Conservation (phyloP, 2,329 filamentous ascomycete genomes). For the Neospermospora avenae region DNA sequence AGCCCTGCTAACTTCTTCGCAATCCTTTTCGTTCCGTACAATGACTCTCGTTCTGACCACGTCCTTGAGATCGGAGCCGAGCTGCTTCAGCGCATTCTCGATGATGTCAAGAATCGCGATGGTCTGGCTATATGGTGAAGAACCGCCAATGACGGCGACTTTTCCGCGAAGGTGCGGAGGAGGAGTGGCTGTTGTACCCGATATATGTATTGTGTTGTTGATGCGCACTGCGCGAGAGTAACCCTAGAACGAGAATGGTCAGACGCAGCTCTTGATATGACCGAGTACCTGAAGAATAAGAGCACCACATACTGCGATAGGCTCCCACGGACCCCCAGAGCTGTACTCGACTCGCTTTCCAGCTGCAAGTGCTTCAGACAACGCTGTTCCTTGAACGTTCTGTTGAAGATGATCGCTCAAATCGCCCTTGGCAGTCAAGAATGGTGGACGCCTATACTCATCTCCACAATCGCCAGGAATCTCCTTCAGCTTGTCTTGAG, state of each 20-base stretch:
- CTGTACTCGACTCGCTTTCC: neutral
- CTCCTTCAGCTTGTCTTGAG: slow-evolving; percentile 18
- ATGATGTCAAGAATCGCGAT: neutral
- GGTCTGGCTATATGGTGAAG: neutral
- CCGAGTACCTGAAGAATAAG: no score
- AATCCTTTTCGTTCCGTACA: neutral
- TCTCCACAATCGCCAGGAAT: slow-evolving; percentile 37
- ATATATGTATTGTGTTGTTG: slow-evolving; percentile 29
- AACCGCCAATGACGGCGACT: neutral
- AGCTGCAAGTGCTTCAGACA: neutral
- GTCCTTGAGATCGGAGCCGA: neutral
- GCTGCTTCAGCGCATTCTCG: neutral
- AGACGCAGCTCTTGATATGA: no score
- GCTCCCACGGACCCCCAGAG: neutral
- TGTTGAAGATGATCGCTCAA: slow-evolving; percentile 24
- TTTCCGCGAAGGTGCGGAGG: slow-evolving; percentile 9
- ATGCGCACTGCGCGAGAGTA: slow-evolving; percentile 35
- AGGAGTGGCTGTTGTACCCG: slow-evolving; percentile 36
- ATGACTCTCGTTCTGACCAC: neutral
- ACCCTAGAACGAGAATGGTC: no score
- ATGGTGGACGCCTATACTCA: slow-evolving; percentile 35
- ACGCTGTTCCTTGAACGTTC: neutral
- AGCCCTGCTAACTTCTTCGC: neutral
- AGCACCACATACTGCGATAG: neutral
- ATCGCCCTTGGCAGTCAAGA: slow-evolving; percentile 35